Base-by-base conservation (phyloP, 2,329 filamentous ascomycete genomes). In the Tolypocladium endophyticum region DNA sequence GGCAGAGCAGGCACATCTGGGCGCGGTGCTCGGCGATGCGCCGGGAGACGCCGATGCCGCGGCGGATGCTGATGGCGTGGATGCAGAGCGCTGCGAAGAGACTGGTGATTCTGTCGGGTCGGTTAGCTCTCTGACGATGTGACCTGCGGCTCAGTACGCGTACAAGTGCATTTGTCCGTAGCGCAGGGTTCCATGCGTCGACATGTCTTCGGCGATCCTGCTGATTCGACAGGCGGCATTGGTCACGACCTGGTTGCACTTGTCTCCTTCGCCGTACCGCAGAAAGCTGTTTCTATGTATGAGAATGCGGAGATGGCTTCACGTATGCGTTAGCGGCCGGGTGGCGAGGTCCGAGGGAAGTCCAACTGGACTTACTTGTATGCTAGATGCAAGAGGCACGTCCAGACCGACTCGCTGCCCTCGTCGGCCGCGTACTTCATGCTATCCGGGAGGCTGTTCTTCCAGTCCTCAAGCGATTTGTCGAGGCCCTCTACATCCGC, bases 131-230 rank as follows among this genome's bases (percentile, higher is more conserved):
- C 45, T n/a, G 25, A 16, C 2, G n/a, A 47, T 25, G 4, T 6
- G 23, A 25, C 4, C 5, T 4, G 43, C 3, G 43, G 23, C 43
- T 47, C 43, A 7, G 1, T 47, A 25, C 43, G 62, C 70, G 58
- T 56, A 73, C 72, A 74, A 54, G 59, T 75, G 73, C 72, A 75
- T 74, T 41, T 75, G 73, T 0, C 71, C 72, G 43, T 73, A 74
- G 3, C 71, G 69, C 11, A 72, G 66, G 0, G 65, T 71, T 14
- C 69, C 68, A 12, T 71, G 65, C 5, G 71, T 68, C 0, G 70
- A 69, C 72, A 75, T 74, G 61, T 75, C 72, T 36, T 75, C 72
- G 8, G 71, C 72, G 30, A 74, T 74, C 12, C 72, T 64, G 58
- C 70, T 74, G 38, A 75, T 72, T 25, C 68, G 66, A 11, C 71